Base-by-base conservation (phyloP, 2,329 filamentous ascomycete genomes). In the Fusarium transvaalense region DNA sequence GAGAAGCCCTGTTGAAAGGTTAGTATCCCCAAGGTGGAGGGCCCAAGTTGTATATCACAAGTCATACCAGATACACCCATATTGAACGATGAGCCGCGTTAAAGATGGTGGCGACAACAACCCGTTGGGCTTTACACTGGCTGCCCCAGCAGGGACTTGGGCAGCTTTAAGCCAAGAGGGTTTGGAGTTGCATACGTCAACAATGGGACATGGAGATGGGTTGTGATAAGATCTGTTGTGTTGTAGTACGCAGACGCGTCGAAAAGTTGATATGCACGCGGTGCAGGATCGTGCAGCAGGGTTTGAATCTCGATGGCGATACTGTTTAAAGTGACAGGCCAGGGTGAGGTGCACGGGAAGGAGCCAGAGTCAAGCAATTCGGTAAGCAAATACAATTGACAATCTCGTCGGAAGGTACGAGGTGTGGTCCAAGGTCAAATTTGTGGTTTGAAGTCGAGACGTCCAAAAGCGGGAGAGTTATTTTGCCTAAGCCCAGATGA, bases 1-100 rank as follows among this genome's bases (percentile, higher is more conserved):
- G 34, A 98, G 86, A 55, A 99, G 88, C 43, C 96, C 95, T 94
- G 58, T 32, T 1, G 50, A 37, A 43, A 37, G 52, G 54, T 78
- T 45, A 79, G 70, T 43, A 59, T 53, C 32, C 27, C 15, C 13
- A 15, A 15, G 15, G 14, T 19, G 12, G 5, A 34, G 25, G 23
- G 47, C 23, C 27, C 35, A 31, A 25, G 31, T 42, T 27, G 21
- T 19, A 34, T 48, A 55, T 21, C 25, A 43, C 19, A 19, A 19
- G 34, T 10, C 48, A 12, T 70, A 81, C 78, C 79, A 57, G 78
- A 75, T 53, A 80, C 77, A 69, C 79, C 79, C 79, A 80, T 80
- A 47, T 64, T 77, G 64, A 63, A 60, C 45, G 41, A 47, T 41
- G 52, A 48, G 60, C 45, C 45, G 59, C 56, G 52, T 63, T 34